A percentile compares a stretch with the other conserved stretches of the same genome.
These are phyloP conservation scores for Fistulinella prunicolor DNA, from an alignment of 768 basidiomycete species.

Conservation along the genomic window DNA sequence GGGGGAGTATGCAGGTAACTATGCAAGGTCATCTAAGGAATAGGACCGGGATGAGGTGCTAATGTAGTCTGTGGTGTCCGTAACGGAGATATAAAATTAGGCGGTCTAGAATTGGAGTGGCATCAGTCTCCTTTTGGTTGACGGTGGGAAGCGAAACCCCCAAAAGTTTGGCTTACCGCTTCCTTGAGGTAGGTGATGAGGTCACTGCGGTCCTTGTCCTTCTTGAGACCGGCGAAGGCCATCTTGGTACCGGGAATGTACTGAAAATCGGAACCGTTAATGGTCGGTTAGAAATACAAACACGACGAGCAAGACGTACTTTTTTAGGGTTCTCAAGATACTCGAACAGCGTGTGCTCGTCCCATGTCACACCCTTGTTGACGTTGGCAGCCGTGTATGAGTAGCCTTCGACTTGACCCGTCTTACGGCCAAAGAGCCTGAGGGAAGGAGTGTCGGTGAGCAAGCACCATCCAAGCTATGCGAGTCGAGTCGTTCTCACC, in stretches of 20 bases:
- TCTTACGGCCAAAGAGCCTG: slow-evolving; percentile 81
- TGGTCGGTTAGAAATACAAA: neutral
- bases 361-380: slow-evolving; percentile 90
- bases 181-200: slow-evolving; percentile 84
- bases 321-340: slow-evolving; percentile 98
- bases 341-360: slow-evolving; percentile 87
- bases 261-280: slow-evolving; percentile 33
- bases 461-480: neutral
- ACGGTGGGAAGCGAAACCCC: neutral
- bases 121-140: neutral
- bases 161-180: slow-evolving; percentile 44
- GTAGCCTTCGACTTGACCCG: slow-evolving; percentile 82
- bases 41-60: slow-evolving; percentile 27
- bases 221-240: slow-evolving; percentile 98
- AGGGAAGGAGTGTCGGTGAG: neutral
- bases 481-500: slow-evolving; percentile 46
- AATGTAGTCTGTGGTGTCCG: slow-evolving; percentile 25
- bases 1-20: slow-evolving; percentile 24
- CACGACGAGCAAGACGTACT: slow-evolving; percentile 39
- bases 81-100: slow-evolving; percentile 20
- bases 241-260: slow-evolving; percentile 98
- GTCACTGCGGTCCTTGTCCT: slow-evolving; percentile 96
- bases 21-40: slow-evolving; percentile 36
- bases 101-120: slow-evolving; percentile 18
- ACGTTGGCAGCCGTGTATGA: slow-evolving; percentile 94